A percentile compares a stretch with the other conserved stretches of the same genome.
Evolutionary conservation across 495 filamentous ascomycete species (phyloP).

Genomic region (Glutinoglossum americanum): DNA sequence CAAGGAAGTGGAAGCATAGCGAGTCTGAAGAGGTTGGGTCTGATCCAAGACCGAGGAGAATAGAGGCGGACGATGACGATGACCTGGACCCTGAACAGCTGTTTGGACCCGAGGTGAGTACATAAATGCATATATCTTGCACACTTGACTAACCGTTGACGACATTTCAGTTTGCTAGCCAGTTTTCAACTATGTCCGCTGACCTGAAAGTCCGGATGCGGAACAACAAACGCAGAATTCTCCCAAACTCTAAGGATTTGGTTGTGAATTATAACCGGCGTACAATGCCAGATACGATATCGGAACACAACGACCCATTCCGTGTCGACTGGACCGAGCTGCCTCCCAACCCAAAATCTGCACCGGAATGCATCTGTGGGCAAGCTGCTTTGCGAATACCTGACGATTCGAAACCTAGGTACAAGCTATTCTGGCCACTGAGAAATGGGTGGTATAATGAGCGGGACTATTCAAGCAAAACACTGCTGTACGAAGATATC

Average conservation of each 20-base stretch:
- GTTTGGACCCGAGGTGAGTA: conserved; percentile 65
- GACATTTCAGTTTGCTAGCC: conserved; percentile 37
- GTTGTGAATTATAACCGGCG: conserved; percentile 81
- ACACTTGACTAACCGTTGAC: neutral
- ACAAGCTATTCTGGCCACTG: conserved; percentile 82
- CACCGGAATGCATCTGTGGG: conserved; percentile 58
- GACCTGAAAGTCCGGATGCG: conserved; percentile 84
- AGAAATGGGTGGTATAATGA: conserved; percentile 77
- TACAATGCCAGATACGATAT: conserved; percentile 59
- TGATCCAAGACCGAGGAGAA: conserved; percentile 71
- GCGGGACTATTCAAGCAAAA: conserved; percentile 56
- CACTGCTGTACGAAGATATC: conserved; percentile 64
- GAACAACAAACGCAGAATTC: conserved; percentile 69
- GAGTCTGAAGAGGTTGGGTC: conserved; percentile 61
- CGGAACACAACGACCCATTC: conserved; percentile 80
- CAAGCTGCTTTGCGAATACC: conserved; percentile 66
- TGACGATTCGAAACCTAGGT: conserved; percentile 71
- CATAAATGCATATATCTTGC: neutral
- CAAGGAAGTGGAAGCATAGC: conserved; percentile 45
- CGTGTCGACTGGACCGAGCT: conserved; percentile 92
- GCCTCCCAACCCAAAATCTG: conserved; percentile 27
- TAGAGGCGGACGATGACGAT: conserved; percentile 44
- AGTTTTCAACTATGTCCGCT: conserved; percentile 58
- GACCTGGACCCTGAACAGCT: conserved; percentile 43
- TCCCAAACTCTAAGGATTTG: conserved; percentile 89